Evolutionary conservation across 2,329 filamentous ascomycete species (phyloP), one percentile per base, ranked within the genome.

Genomic region (Xylariaceae sp.): DNA sequence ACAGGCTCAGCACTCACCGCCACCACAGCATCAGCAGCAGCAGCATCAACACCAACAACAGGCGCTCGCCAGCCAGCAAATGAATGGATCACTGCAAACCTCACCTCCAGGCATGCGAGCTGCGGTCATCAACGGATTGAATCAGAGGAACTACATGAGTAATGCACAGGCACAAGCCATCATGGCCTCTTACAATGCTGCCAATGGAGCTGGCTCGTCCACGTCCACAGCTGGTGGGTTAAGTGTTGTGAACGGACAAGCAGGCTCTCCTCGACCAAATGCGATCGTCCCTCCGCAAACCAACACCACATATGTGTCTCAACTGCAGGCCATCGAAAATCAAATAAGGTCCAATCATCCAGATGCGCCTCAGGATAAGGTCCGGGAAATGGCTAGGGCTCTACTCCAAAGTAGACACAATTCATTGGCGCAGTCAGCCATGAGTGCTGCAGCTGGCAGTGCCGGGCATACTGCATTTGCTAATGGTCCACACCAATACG

Each of bases 401-500:
- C 69, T 79, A 58, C 62, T 76, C 55, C 69, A 67, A 47, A 76
- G 68, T 54, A 70, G 70, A 42, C 65, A 64, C 45, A 71, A 56
- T 32, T 48, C 14, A 33, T 44, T 67, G 22, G 57, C 61, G 1
- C 72, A 77, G 50, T 72, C 70, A 20, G 76, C 76, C 2, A 79
- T 80, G 73, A 76, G 72, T 53, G 72, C 75, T 22, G 76, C 77
- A 2, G 74, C 76, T 2, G 77, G 76, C 8, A 72, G 65, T 12
- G 66, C 68, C 4, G 68, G 68, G 6, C 72, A 77, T 50, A 64
- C 73, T 12, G 69, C 70, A 2, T 69, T 77, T 42, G 67, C 73
- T 14, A 77, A 73, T 40, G 70, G 73, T 45, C 78, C 78, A 22
- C 77, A 81, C 33, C 78, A 82, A 50, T 81, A 82, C 55, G 78